Conservation (phyloP, 768 basidiomycete genomes). For the Pisolithus orientalis region DNA sequence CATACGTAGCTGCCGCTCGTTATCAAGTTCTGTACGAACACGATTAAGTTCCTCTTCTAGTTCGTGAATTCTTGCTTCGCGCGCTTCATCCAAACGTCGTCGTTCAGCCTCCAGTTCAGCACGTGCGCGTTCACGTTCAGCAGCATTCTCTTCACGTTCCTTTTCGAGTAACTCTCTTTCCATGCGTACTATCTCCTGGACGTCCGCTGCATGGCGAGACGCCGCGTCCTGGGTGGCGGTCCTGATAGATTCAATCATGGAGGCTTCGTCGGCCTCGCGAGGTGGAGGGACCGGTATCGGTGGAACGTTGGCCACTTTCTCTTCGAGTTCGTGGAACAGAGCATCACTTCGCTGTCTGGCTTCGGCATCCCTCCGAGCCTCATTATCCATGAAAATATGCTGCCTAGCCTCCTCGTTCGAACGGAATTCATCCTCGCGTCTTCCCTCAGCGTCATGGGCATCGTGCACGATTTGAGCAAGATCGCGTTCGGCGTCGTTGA, state of each 20-base stretch:
- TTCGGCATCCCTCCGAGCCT: slow-evolving; percentile 54
- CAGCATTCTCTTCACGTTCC: slow-evolving; percentile 47
- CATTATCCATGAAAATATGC: slow-evolving; percentile 51
- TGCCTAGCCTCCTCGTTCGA: slow-evolving; percentile 61
- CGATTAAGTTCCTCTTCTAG: slow-evolving; percentile 59
- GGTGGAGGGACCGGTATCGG: slow-evolving; percentile 15
- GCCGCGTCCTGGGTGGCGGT: slow-evolving; percentile 49
- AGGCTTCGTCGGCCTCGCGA: slow-evolving; percentile 22
- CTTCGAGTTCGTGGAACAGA: slow-evolving; percentile 22
- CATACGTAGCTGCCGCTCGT: slow-evolving; percentile 50
- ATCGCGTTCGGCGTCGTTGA: slow-evolving; percentile 49
- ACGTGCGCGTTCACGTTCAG: slow-evolving; percentile 48
- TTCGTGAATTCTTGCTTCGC: slow-evolving; percentile 47
- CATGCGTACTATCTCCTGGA: slow-evolving; percentile 49
- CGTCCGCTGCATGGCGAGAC: slow-evolving; percentile 48
- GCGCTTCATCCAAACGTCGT: slow-evolving; percentile 39
- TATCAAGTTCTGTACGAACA: slow-evolving; percentile 53
- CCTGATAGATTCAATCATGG: slow-evolving; percentile 32
- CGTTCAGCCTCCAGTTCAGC: slow-evolving; percentile 47
- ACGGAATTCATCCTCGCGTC: slow-evolving; percentile 59
- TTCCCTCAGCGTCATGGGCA: slow-evolving; percentile 55
- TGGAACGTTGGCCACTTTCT: slow-evolving; percentile 18
- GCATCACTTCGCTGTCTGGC: slow-evolving; percentile 33
- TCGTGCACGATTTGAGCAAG: slow-evolving; percentile 42
- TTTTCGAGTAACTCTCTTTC: slow-evolving; percentile 56